Percentiles rank a stretch among this genome's conserved stretches.
Conservation (phyloP, 2,329 filamentous ascomycete genomes). For the Polychaeton citri region DNA sequence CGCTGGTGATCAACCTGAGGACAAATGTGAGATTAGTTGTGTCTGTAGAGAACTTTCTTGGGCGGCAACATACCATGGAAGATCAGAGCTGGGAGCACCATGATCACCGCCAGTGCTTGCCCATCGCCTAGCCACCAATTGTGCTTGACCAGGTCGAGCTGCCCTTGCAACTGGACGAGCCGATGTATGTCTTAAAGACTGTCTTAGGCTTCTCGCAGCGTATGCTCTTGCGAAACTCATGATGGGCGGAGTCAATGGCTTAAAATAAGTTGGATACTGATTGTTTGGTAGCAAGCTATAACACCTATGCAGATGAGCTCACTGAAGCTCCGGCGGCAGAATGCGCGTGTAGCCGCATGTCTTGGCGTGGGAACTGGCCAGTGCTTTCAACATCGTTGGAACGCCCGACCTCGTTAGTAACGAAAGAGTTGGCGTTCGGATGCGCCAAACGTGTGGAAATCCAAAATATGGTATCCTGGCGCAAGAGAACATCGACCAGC, state of each 20-base stretch:
- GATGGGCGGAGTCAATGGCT: background rate
- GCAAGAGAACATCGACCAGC: too few relatives aligned
- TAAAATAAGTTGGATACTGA: too few relatives aligned
- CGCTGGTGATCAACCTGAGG: conserved; percentile 23
- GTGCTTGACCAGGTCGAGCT: conserved; percentile 10
- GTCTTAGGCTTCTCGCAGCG: background rate
- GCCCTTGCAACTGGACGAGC: background rate
- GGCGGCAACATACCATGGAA: conserved; percentile 9
- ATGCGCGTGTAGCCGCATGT: too few relatives aligned
- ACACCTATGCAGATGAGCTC: too few relatives aligned
- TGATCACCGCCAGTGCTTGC: conserved; percentile 12
- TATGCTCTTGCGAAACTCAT: background rate
- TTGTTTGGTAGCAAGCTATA: too few relatives aligned
- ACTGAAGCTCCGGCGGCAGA: too few relatives aligned
- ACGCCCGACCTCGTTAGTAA: too few relatives aligned
- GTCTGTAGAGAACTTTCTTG: background rate
- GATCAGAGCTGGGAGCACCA: conserved; percentile 9
- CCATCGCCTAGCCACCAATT: conserved; percentile 10
- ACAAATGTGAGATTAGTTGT: background rate
- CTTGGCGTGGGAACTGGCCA: too few relatives aligned
- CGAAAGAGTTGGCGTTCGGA: too few relatives aligned
- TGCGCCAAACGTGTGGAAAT: too few relatives aligned
- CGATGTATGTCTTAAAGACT: background rate
- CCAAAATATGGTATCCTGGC: too few relatives aligned
- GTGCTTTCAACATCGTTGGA: too few relatives aligned